Base-by-base conservation (phyloP, 2,329 filamentous ascomycete species). In the Incumbomyces lentus region DNA sequence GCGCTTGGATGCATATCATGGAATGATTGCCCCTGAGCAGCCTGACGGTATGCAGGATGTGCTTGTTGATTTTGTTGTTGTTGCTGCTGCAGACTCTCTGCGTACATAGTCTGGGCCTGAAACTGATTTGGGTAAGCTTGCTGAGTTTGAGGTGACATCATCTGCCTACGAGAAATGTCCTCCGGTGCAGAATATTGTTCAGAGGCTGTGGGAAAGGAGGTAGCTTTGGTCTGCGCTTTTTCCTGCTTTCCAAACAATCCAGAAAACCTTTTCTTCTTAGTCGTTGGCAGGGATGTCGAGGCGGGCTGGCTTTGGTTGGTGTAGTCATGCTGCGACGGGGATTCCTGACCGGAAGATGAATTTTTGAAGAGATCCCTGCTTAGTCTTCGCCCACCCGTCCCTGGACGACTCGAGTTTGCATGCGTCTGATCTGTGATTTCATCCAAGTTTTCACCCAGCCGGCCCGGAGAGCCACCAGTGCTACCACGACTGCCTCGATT, bases 231-330 rank as follows among this genome's bases (percentile, higher is more conserved):
- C n/a, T 42, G 47, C 5, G 13, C 10, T 6, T 45, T 17, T 11
- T 26, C 14, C 16, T 38, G 14, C 42, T 38, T 45, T 14, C 18
- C 19, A 38, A 45, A 45, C 10, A 45, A 31, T 11, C 42, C 42
- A 6, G 42, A 45, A 32, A 45, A 45, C 14, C 42, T 45, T 22
- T 45, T 45, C 42, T 45, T 45, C 14, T 45, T 45, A 14, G 17
- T 34, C 30, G 7, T 12, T n/a, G 42, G 34, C 33, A 33, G 14
- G 7, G n/a, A 7, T 17, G 4, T 8, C 5, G 22, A 8, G 8
- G 22, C 22, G 4, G 22, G 22, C 8, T 26, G 22, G 22, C 5
- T 26, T 26, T 4, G 22, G 22, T 26, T 4, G 8, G 5, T 8
- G 22, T 26, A 26, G 8, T 26, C 8, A 8, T 4, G 22, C 5